Conservation (phyloP, 495 filamentous ascomycete species). For the Glonium stellatum region DNA sequence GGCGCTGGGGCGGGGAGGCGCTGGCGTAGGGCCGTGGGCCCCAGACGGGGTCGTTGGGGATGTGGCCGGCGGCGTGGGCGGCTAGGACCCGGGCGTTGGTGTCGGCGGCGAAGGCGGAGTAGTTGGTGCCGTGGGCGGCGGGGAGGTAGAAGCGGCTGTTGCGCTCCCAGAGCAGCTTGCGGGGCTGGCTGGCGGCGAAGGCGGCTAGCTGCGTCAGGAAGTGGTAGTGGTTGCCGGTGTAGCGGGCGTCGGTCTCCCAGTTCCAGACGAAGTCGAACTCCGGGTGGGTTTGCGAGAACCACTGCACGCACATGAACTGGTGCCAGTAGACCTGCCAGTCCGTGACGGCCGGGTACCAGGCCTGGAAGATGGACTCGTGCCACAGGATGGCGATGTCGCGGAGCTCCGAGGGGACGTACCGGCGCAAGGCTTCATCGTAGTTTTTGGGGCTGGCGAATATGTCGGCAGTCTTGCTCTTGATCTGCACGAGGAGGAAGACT, state of each 20-base stretch:
- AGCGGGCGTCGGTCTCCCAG: conserved; percentile 66
- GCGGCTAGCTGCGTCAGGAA: conserved; percentile 52
- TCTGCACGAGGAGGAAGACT: conserved; percentile 67
- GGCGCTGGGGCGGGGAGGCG: conserved; percentile 43
- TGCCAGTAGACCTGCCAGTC: conserved; percentile 40
- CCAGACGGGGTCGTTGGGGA: conserved; percentile 52
- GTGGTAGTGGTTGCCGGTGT: conserved; percentile 65
- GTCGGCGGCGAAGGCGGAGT: conserved; percentile 46
- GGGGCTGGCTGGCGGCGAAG: conserved; percentile 56
- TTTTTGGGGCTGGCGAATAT: conserved; percentile 50
- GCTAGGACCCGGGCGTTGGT: conserved; percentile 33
- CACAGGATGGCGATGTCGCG: conserved; percentile 61
- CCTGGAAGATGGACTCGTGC: conserved; percentile 51
- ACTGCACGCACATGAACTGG: conserved; percentile 55
- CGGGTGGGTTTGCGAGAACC: conserved; percentile 60
- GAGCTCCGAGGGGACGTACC: conserved; percentile 58
- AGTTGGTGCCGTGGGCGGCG: conserved; percentile 53
- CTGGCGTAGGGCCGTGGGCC: conserved; percentile 45
- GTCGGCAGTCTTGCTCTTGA: conserved; percentile 52
- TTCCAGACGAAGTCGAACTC: conserved; percentile 74
- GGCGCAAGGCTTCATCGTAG: conserved; percentile 48
- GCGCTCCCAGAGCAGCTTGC: conserved; percentile 67
- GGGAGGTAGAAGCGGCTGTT: conserved; percentile 68
- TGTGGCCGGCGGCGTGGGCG: conserved; percentile 31
- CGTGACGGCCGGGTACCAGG: conserved; percentile 50